Conservation (phyloP, 2,329 filamentous ascomycete genomes). For the Fonsecaea monophora region DNA sequence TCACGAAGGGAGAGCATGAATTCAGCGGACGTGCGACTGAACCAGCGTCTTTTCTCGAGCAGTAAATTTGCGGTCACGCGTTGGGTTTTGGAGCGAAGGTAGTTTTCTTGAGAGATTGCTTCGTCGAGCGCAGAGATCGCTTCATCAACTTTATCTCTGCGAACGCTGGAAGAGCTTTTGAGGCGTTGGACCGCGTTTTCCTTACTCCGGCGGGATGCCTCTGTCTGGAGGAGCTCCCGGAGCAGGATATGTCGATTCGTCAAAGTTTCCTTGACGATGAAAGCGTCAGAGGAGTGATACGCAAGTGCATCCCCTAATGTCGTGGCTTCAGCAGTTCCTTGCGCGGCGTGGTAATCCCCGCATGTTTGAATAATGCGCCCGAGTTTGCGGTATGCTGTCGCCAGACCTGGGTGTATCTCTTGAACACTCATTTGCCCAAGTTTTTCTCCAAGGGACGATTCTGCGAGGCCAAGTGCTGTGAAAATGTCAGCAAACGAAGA, state of each 20-base stretch:
- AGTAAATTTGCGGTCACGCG: slow-evolving; percentile 89
- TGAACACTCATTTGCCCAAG: slow-evolving; percentile 85
- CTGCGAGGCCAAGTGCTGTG: slow-evolving; percentile 83
- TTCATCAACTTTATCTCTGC: slow-evolving; percentile 95
- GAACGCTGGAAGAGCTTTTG: slow-evolving; percentile 83
- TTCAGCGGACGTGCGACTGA: slow-evolving; percentile 82
- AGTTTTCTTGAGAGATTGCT: slow-evolving; percentile 79
- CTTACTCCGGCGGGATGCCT: slow-evolving; percentile 82
- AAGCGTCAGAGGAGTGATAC: slow-evolving; percentile 93
- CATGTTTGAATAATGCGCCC: slow-evolving; percentile 92
- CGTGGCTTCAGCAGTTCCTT: slow-evolving; percentile 94
- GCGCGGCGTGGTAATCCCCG: slow-evolving; percentile 93
- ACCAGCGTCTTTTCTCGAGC: slow-evolving; percentile 89
- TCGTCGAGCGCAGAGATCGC: slow-evolving; percentile 91
- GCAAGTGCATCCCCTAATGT: slow-evolving; percentile 92
- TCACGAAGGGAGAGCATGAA: slow-evolving; percentile 84
- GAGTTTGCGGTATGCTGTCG: slow-evolving; percentile 91
- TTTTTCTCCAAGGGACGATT: slow-evolving; percentile 93
- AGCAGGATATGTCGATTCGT: slow-evolving; percentile 97
- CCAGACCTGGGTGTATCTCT: slow-evolving; percentile 85
- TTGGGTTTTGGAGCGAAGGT: slow-evolving; percentile 83
- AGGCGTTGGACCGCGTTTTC: slow-evolving; percentile 86
- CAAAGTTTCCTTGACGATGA: slow-evolving; percentile 96
- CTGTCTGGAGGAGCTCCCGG: slow-evolving; percentile 89
- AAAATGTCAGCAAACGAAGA: slow-evolving; percentile 18